Base-by-base conservation (phyloP, 768 basidiomycete species). In the Tricholoma matsutake region DNA sequence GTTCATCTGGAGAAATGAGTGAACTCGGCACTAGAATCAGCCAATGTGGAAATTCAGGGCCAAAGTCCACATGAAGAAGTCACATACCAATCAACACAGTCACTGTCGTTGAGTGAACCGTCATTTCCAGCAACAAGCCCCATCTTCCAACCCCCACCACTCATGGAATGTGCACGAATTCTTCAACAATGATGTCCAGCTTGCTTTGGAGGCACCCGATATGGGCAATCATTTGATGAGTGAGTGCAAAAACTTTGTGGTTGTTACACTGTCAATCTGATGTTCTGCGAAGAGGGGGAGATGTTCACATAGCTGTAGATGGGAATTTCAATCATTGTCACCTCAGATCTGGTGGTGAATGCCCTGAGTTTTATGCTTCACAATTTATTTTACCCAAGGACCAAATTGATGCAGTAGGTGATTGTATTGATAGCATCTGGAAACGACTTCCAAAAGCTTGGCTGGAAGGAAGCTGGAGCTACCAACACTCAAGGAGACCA, bases 241-340 rank as follows among this genome's bases (percentile, higher is more conserved):
- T 70, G 59, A 51, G 74, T 56, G 18, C 20, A 4, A 18, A 54
- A 9, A 54, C 60, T 1, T 28, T 22, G 31, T 43, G 13, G n/a
- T 28, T 16, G 18, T 16, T 2, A 20, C 56, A 37, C n/a, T 39
- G 10, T 20, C 41, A 54, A 45, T 63, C 39, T 60, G 6, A 18
- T 18, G 22, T 56, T 20, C 32, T 29, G 41, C n/a, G n/a, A 18
- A 72, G 75, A 1, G 76, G 79, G 0, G 72, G 69, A 1, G 76
- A 80, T 57, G 65, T 79, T 8, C 76, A 78, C 39, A 62, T 80
- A 1, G 69, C 69, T 0, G 66, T 68, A 0, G 77, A 80, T 66
- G 75, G 76, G 0, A 78, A 77, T 39, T 79, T 79, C 60, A 73
- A 76, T 52, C 76, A 80, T 57, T 63, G 69, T 0, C 78, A 81